Evolutionary conservation across 1,284 basidiomycete genomes (phyloP).

Genomic region (Cystobasidiaceae sp.): DNA sequence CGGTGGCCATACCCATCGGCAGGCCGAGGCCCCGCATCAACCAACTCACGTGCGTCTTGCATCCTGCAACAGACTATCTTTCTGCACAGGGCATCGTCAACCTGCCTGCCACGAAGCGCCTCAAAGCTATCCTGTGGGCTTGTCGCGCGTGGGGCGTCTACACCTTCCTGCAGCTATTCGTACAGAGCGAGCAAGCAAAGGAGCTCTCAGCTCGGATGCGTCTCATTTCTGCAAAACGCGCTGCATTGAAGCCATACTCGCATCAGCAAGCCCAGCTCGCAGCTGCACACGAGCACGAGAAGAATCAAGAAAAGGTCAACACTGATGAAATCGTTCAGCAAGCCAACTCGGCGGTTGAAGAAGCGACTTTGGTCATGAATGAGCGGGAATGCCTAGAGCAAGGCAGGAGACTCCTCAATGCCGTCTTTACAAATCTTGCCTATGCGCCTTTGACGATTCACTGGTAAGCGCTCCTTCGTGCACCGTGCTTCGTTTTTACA

Average conservation of each 20-base stretch:
- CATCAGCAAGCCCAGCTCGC: neutral
- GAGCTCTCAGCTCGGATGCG: constrained; percentile 6
- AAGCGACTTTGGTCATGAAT: constrained; percentile 19
- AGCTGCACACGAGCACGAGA: constrained; percentile 13
- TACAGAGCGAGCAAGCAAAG: constrained; percentile 16
- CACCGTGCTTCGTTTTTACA: neutral
- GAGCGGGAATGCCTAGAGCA: constrained; percentile 23
- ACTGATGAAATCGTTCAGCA: constrained; percentile 20
- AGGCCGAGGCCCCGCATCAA: neutral
- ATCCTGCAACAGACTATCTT: constrained; percentile 14
- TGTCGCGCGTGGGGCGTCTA: constrained; percentile 29
- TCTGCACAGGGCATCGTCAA: constrained; percentile 17
- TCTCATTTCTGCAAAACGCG: neutral
- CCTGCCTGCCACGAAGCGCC: neutral
- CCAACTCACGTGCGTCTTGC: neutral
- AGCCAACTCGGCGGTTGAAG: constrained; percentile 9
- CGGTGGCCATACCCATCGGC: neutral
- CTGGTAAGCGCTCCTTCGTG: neutral
- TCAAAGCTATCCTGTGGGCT: constrained; percentile 27
- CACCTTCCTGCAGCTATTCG: constrained; percentile 17
- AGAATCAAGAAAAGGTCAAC: constrained; percentile 26
- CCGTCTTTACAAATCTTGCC: constrained; percentile 22
- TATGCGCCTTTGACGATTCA: constrained; percentile 28
- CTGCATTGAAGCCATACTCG: neutral
- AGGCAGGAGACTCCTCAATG: constrained; percentile 15